Evolutionary conservation across 2,329 filamentous ascomycete genomes (phyloP), one percentile per base, ranked within the genome.

Genomic region (Tolypocladium guangdongense): DNA sequence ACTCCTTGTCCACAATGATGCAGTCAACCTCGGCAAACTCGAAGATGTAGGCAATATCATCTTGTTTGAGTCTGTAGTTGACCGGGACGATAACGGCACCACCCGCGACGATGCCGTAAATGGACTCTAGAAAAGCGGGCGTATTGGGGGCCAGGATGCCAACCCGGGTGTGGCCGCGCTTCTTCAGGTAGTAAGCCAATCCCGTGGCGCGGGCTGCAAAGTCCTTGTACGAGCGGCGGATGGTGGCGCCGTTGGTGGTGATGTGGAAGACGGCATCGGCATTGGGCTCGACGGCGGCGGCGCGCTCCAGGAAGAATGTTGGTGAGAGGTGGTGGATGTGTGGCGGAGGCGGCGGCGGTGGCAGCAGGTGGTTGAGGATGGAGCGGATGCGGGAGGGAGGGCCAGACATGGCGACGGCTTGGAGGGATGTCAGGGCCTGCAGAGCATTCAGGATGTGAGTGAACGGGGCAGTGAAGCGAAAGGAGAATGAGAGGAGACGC

Each of bases 101-200:
- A 0, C 88, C 88, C 1, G 88, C 91, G 1, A 84, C 85, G 60
- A 96, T 86, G 2, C 88, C 93, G 64, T 89, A 99, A 57, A 96
- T 88, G 7, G 84, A 81, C 71, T 97, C 92, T 32, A 99, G 76
- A 63, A 97, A 97, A 0, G 91, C 91, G 0, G 93, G 93, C 1
- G 93, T 99, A 67, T 99, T 99, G 3, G 93, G 88, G 10, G 84
- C 85, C 12, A 99, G 76, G 49, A 99, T 85, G 7, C 93, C 93
- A 7, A 97, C 87, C 55, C 88, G 80, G 63, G 82, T 86, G 63
- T 82, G 83, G 5, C 80, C 78, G 64, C 88, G 82, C 67, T 88
- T 88, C 60, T 81, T 80, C 54, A 99, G 67, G 67, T 87, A 97
- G 71, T 95, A 97, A 16, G 90, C 91, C 20, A 99, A 74, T 0